Evolutionary conservation across 768 basidiomycete species (phyloP).

Genomic region (Pleurotus sapidus): DNA sequence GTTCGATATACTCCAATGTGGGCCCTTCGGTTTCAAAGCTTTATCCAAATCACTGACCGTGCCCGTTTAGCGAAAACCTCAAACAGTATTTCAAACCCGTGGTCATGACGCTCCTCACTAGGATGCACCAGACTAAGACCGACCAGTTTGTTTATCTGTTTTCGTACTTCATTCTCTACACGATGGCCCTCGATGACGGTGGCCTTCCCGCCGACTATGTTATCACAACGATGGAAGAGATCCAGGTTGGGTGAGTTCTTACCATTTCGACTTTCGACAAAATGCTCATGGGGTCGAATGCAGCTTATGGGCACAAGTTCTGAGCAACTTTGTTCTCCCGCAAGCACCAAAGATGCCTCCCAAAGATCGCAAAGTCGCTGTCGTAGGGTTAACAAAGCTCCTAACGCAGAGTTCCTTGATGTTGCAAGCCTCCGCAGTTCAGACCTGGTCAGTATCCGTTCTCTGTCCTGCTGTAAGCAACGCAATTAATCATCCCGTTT

Average conservation of each 20-base stretch:
- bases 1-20: slow-evolving; percentile 74
- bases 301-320: slow-evolving; percentile 75
- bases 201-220: slow-evolving; percentile 79
- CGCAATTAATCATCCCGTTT: slow-evolving; percentile 40
- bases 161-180: slow-evolving; percentile 72
- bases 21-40: slow-evolving; percentile 27
- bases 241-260: slow-evolving; percentile 73
- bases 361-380: slow-evolving; percentile 83
- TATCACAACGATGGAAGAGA: slow-evolving; percentile 73
- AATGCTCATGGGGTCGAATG: neutral
- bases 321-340: slow-evolving; percentile 74
- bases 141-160: slow-evolving; percentile 85
- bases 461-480: neutral
- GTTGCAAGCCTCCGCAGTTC: slow-evolving; percentile 58
- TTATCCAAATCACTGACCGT: too few relatives aligned
- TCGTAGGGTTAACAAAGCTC: slow-evolving; percentile 75
- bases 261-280: too few relatives aligned
- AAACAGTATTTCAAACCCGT: slow-evolving; percentile 73
- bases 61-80: slow-evolving; percentile 35
- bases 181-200: slow-evolving; percentile 70
- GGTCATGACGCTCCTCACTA: slow-evolving; percentile 75
- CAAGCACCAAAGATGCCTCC: slow-evolving; percentile 77
- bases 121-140: slow-evolving; percentile 87
- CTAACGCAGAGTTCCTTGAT: slow-evolving; percentile 74
- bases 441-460: slow-evolving; percentile 53